A percentile compares a stretch with the other conserved stretches of the same genome.
These are phyloP conservation scores for Uncinocarpus reesii DNA, from an alignment of 2,329 filamentous ascomycete species.

Conservation along the genomic window DNA sequence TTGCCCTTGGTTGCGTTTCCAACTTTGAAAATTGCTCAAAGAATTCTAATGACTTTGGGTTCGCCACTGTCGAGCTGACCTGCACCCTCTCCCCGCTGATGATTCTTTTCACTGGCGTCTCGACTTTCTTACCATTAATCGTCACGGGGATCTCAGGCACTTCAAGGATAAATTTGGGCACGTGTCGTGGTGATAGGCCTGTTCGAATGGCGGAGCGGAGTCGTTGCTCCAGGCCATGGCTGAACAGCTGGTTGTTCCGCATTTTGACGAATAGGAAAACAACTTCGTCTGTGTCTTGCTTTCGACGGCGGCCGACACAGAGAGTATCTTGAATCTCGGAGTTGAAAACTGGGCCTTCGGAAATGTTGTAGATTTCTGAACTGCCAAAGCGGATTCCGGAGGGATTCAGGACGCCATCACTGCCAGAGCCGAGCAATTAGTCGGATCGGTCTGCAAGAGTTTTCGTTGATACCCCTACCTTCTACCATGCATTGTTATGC, in stretches of 20 bases:
- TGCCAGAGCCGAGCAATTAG: conserved; percentile 11
- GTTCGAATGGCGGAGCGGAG: conserved; percentile 20
- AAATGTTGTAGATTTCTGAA: conserved; percentile 41
- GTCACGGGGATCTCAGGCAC: conserved; percentile 36
- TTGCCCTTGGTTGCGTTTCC: conserved; percentile 13
- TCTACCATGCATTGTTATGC: conserved; percentile 37
- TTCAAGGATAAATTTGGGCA: conserved; percentile 33
- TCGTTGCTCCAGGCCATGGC: conserved; percentile 16
- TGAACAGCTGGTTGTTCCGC: conserved; percentile 22
- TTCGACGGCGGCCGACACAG: conserved; percentile 31
- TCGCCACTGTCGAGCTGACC: conserved; percentile 32
- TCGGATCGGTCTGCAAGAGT: neutral
- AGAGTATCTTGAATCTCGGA: conserved; percentile 29
- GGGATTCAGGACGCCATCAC: conserved; percentile 41
- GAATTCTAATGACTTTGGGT: conserved; percentile 30
- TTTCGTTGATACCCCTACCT: conserved; percentile 20
- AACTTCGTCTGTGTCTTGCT: conserved; percentile 29
- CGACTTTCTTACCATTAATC: conserved; percentile 42
- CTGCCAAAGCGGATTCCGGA: conserved; percentile 41
- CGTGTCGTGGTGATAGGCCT: conserved; percentile 29
- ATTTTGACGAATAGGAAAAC: conserved; percentile 36
- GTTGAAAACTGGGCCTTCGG: conserved; percentile 34
- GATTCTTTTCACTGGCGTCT: conserved; percentile 37
- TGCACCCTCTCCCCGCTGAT: conserved; percentile 32
- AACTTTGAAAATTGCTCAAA: conserved; percentile 25